Evolutionary conservation across 1,284 basidiomycete genomes (phyloP).

Genomic region (Cystobasidium pallidum): DNA sequence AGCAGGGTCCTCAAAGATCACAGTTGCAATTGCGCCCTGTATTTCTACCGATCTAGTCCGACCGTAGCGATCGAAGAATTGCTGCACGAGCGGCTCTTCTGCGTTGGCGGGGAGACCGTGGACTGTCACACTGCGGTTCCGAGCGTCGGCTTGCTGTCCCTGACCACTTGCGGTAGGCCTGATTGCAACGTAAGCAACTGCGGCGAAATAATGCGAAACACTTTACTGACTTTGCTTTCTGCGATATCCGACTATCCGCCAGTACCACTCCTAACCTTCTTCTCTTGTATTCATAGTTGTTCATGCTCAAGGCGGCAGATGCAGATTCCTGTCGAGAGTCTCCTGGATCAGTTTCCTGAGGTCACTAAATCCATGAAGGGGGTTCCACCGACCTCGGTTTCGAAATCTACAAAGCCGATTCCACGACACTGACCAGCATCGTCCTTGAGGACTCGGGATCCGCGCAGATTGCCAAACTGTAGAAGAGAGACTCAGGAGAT

Average conservation of each 20-base stretch:
- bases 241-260: constrained; percentile 70
- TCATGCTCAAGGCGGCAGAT: constrained; percentile 70
- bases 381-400: constrained; percentile 65
- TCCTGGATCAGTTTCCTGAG: background rate
- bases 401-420: constrained; percentile 91
- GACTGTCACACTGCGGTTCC: constrained; percentile 67
- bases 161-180: constrained; percentile 39
- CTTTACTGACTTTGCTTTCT: constrained; percentile 60
- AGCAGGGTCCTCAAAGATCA: constrained; percentile 72
- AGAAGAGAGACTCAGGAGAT: background rate
- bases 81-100: constrained; percentile 86
- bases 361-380: background rate
- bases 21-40: constrained; percentile 62
- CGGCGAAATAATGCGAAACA: background rate
- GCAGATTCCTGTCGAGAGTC: constrained; percentile 66
- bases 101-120: constrained; percentile 70
- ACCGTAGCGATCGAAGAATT: constrained; percentile 76
- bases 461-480: constrained; percentile 79
- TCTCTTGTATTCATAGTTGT: constrained; percentile 82
- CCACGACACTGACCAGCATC: constrained; percentile 74
- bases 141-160: constrained; percentile 61
- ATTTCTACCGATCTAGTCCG: constrained; percentile 67
- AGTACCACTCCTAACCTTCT: constrained; percentile 81
- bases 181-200: background rate
- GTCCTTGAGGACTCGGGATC: constrained; percentile 75